A percentile compares a stretch with the other conserved stretches of the same genome.
phyloP scores from a whole-genome alignment of 257 asterid species.

The Solanum sejunctum region DNA sequence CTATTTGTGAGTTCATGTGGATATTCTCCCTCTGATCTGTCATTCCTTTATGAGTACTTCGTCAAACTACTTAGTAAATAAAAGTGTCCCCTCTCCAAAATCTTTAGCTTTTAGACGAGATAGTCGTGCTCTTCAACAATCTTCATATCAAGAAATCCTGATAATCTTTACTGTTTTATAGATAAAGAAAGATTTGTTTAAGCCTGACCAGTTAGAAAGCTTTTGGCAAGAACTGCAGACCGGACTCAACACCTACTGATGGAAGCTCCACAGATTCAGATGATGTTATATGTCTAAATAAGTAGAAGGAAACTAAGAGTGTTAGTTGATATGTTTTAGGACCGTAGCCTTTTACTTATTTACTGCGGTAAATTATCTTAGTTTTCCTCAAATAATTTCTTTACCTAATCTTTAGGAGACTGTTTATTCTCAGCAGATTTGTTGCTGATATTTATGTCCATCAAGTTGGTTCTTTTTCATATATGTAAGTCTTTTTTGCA shows the following conservation, averaged over 20 bases:
- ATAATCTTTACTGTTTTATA: not conserved
- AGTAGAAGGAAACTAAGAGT: not conserved
- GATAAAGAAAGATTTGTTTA: slow-evolving; percentile 58
- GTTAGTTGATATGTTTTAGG: not conserved
- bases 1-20: too few species aligned
- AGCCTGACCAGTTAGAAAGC: slow-evolving; percentile 22
- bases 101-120: not conserved
- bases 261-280: not conserved
- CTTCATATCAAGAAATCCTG: not conserved
- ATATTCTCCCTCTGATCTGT: too few species aligned
- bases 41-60: slow-evolving; percentile 32
- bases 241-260: too few species aligned
- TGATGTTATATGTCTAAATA: not conserved
- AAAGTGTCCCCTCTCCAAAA: not conserved
- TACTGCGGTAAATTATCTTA: too few species aligned
- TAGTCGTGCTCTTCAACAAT: not conserved
- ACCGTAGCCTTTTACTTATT: too few species aligned
- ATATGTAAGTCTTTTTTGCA: too few species aligned
- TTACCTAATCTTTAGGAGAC: too few species aligned
- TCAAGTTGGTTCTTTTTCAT: too few species aligned
- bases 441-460: too few species aligned
- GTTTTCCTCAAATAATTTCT: too few species aligned
- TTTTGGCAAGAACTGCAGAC: slow-evolving; percentile 26
- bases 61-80: not conserved
- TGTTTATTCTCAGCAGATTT: too few species aligned